These are phyloP conservation scores for Taxawa tesnikishii DNA, from an alignment of 2,329 filamentous ascomycete species.

Conservation along the genomic window DNA sequence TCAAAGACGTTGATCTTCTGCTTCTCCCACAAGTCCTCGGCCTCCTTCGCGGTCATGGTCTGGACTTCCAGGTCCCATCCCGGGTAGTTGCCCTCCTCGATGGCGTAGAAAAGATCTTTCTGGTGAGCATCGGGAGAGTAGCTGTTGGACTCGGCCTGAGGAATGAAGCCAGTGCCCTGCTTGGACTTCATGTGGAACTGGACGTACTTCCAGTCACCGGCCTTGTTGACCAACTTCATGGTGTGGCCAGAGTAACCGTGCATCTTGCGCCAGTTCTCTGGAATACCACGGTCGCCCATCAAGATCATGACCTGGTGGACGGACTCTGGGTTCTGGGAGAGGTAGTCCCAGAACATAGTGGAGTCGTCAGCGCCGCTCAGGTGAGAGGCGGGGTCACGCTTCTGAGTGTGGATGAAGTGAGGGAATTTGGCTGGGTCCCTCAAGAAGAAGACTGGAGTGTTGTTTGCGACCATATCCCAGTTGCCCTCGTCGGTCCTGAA, in stretches of 20 bases:
- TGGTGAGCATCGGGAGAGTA: slow-evolving; percentile 41
- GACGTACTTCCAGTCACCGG: slow-evolving; percentile 40
- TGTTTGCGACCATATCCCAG: slow-evolving; percentile 61
- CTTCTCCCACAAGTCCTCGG: slow-evolving; percentile 39
- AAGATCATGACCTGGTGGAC: slow-evolving; percentile 42
- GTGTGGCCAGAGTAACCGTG: slow-evolving; percentile 42
- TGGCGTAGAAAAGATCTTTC: slow-evolving; percentile 40
- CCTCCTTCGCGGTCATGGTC: slow-evolving; percentile 40
- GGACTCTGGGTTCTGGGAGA: slow-evolving; percentile 41
- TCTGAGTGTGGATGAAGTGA: slow-evolving; percentile 62
- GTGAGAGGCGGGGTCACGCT: slow-evolving; percentile 60
- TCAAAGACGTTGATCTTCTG: slow-evolving; percentile 44
- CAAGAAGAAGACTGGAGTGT: slow-evolving; percentile 66
- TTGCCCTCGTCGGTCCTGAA: slow-evolving; percentile 65
- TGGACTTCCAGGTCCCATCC: slow-evolving; percentile 40
- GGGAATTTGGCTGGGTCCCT: slow-evolving; percentile 63
- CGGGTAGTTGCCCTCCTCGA: slow-evolving; percentile 40
- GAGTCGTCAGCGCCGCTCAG: slow-evolving; percentile 51
- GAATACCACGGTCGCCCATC: slow-evolving; percentile 43
- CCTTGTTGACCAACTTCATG: slow-evolving; percentile 40
- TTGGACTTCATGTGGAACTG: slow-evolving; percentile 41
- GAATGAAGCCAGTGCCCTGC: slow-evolving; percentile 40
- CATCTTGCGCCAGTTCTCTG: slow-evolving; percentile 43
- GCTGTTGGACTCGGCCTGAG: slow-evolving; percentile 36
- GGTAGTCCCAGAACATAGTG: slow-evolving; percentile 56